Evolutionary conservation across 805 yeast genomes (phyloP).

Genomic region (Candida sithepensis): DNA sequence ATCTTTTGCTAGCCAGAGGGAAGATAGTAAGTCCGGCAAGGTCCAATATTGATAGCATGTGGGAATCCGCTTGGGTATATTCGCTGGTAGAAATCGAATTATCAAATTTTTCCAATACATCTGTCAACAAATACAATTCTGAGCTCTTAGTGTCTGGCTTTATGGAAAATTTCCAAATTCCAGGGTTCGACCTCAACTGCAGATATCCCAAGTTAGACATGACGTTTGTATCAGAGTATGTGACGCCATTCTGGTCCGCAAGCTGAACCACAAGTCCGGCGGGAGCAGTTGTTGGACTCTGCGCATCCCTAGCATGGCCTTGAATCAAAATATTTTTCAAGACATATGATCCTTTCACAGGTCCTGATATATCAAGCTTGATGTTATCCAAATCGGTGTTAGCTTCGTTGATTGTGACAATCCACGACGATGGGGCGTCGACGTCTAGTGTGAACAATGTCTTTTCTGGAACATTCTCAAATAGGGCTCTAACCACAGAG

Average conservation of each 20-base stretch:
- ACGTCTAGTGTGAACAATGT: slow-evolving; percentile 52
- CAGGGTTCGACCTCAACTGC: slow-evolving; percentile 74
- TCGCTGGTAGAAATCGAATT: too few species aligned
- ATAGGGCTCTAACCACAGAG: slow-evolving; percentile 26
- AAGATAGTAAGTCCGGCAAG: slow-evolving; percentile 43
- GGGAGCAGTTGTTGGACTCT: slow-evolving; percentile 34
- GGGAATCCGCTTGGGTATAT: too few species aligned
- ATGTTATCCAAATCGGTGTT: slow-evolving; percentile 64
- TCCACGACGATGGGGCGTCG: slow-evolving; percentile 66
- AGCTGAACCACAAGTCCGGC: slow-evolving; percentile 51
- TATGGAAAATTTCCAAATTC: slow-evolving; percentile 55
- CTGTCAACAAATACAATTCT: slow-evolving; percentile 37
- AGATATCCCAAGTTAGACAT: slow-evolving; percentile 84
- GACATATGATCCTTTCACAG: slow-evolving; percentile 43
- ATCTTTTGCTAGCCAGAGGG: slow-evolving; percentile 38
- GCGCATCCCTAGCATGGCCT: slow-evolving; percentile 57
- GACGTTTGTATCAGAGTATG: slow-evolving; percentile 53
- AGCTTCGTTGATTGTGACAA: slow-evolving; percentile 49
- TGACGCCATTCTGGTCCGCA: slow-evolving; percentile 13
- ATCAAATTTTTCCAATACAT: slow-evolving; percentile 24
- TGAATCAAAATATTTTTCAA: slow-evolving; percentile 61
- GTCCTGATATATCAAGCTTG: slow-evolving; percentile 38
- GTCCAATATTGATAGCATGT: slow-evolving; percentile 35
- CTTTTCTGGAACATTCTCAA: slow-evolving; percentile 48
- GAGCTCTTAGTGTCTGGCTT: slow-evolving; percentile 39